These are phyloP conservation scores for Saussurea involucrata DNA, from an alignment of 129 eudicot genomes.

Conservation along the genomic window DNA sequence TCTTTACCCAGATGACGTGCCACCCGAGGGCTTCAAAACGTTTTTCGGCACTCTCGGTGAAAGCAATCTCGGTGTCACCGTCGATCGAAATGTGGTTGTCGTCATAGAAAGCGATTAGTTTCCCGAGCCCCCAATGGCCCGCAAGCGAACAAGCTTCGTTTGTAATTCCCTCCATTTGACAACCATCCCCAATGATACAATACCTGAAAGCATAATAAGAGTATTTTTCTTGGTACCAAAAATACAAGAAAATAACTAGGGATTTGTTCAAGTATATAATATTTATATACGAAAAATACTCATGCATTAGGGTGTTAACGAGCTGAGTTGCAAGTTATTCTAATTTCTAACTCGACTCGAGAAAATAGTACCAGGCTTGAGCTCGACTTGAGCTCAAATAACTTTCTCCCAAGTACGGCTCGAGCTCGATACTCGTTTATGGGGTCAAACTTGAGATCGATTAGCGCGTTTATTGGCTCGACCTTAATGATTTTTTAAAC, in stretches of 20 bases:
- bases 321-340: too few relatives aligned
- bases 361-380: too few relatives aligned
- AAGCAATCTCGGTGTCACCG: conserved; percentile 52
- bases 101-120: conserved; percentile 60
- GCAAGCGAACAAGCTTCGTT: conserved; percentile 72
- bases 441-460: too few relatives aligned
- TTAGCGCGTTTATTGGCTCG: too few relatives aligned
- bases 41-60: conserved; percentile 49
- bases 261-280: too few relatives aligned
- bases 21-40: conserved; percentile 65
- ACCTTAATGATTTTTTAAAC: too few relatives aligned
- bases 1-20: conserved; percentile 69
- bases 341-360: too few relatives aligned
- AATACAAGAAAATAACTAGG: not conserved
- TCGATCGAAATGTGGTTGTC: conserved; percentile 62
- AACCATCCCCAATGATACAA: conserved; percentile 60
- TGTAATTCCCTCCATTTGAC: conserved; percentile 67
- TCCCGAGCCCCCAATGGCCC: conserved; percentile 68
- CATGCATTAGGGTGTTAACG: too few relatives aligned
- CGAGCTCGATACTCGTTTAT: too few relatives aligned
- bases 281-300: too few relatives aligned
- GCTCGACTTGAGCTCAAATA: too few relatives aligned
- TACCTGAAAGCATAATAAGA: conserved; percentile 31
- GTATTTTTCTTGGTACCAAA: not conserved
- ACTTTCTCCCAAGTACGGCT: too few relatives aligned